Evolutionary conservation across 768 basidiomycete genomes (phyloP), one percentile per base, ranked within the genome.

Genomic region (Sporobolomyces roseus): DNA sequence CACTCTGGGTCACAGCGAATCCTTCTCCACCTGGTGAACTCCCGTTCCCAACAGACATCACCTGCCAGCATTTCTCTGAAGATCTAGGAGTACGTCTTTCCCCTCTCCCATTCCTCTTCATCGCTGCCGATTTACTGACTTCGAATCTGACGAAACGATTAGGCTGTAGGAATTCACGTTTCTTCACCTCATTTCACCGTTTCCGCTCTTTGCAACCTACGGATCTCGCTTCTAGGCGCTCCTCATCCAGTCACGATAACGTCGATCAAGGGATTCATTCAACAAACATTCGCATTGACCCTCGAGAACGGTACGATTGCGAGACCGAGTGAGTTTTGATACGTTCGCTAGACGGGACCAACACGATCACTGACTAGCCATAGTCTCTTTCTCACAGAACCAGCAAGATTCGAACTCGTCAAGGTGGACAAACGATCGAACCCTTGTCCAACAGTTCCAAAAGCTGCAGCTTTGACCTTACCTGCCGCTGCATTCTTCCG

Each of bases 171-270:
- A 4, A 43, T 71, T 32, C 38, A 41, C 23, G 29, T 71, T 21
- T 46, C 70, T 2, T 67, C 65, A 1, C 70, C 70, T 13, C 70
- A 71, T 41, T 56, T 71, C 30, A 71, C 70, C 23, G 60, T 67
- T 25, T 51, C 65, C 12, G 36, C 65, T 2, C 63, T 71, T 7
- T 36, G 51, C 52, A 71, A 67, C 53, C n/a, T 66, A 41, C 62
- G 55, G 12, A 27, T 71, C 16, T 46, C 70, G 6, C 46, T 71
- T 1, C 65, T 67, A 27, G 62, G 62, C 23, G 62, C 70, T 0
- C 62, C 66, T 0, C 16, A 35, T 2, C 21, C 50, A 0, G 45
- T 61, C 36, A 46, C 35, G 6, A 32, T 71, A 56, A 35, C 56
- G 25, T 64, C 70, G 23, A 50, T 71, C 62, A 60, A 56, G 33